Conservation (phyloP, 441 rosid genomes). For the Croton setiger region DNA sequence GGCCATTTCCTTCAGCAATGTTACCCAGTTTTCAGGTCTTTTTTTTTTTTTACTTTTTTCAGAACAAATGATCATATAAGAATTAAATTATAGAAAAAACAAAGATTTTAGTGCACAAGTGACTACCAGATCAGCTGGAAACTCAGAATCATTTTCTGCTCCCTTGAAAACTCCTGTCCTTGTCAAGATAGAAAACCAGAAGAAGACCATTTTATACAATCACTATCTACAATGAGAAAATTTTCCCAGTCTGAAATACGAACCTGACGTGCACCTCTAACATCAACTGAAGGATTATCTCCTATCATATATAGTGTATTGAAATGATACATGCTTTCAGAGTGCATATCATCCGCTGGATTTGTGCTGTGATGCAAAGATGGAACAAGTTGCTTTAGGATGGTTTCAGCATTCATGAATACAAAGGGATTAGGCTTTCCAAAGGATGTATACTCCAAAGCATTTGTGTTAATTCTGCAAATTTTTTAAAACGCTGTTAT, state of each 20-base stretch:
- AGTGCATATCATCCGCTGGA: slow-evolving; percentile 14
- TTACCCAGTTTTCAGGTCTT: too few relatives aligned
- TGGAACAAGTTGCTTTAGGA: slow-evolving; percentile 42
- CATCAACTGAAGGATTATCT: slow-evolving; percentile 78
- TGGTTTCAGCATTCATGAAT: slow-evolving; percentile 61
- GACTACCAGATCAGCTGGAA: background rate
- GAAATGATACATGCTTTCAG: slow-evolving; percentile 32
- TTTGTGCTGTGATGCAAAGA: slow-evolving; percentile 20
- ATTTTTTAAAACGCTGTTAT: slow-evolving; percentile 3
- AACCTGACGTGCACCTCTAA: slow-evolving; percentile 70
- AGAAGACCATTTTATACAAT: background rate
- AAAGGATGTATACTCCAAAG: slow-evolving; percentile 52
- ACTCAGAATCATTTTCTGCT: slow-evolving; percentile 37
- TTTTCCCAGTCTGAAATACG: slow-evolving; percentile 13
- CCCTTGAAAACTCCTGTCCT: slow-evolving; percentile 88
- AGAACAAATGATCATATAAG: background rate
- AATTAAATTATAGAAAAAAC: background rate
- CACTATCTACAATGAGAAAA: too few relatives aligned
- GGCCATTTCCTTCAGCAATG: background rate
- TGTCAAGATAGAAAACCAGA: slow-evolving; percentile 73
- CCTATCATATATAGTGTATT: slow-evolving; percentile 73
- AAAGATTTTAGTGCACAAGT: background rate
- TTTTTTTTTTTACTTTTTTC: too few relatives aligned
- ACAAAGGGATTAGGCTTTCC: slow-evolving; percentile 85
- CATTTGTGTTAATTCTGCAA: slow-evolving; percentile 52